phyloP scores from a whole-genome alignment of 371 early-diverging fungal genomes.

The Cokeromyces recurvatus region DNA sequence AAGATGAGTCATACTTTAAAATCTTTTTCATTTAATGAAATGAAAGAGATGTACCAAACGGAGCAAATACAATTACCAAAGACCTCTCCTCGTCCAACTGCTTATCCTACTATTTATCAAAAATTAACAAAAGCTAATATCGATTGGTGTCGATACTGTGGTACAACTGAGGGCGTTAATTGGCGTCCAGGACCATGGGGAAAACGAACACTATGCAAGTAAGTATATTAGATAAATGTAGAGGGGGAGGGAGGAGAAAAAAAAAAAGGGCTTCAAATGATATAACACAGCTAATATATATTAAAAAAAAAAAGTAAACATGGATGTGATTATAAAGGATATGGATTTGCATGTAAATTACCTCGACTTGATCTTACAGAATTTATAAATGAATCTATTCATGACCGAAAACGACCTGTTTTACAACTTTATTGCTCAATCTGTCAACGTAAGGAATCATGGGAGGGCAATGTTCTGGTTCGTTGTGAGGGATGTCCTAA shows the following conservation, averaged over 20 bases:
- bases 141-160: constrained; percentile 94
- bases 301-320: constrained; percentile 68
- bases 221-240: constrained; percentile 17
- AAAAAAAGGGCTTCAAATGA: background rate
- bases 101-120: constrained; percentile 56
- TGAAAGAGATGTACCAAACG: no score
- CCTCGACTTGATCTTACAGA: constrained; percentile 80
- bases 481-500: constrained; percentile 87
- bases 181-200: constrained; percentile 96
- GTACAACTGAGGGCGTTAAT: constrained; percentile 88
- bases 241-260: no score
- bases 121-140: constrained; percentile 58
- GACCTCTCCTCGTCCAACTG: constrained; percentile 10
- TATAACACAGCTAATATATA: background rate
- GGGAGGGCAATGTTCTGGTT: constrained; percentile 61
- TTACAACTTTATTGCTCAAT: constrained; percentile 80
- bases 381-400: constrained; percentile 69
- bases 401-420: constrained; percentile 80
- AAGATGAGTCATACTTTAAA: no score
- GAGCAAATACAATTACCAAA: no score
- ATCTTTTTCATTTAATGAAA: no score
- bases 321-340: constrained; percentile 93
- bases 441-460: constrained; percentile 73
- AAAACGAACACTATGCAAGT: constrained; percentile 90
- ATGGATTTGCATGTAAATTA: constrained; percentile 85